A percentile compares a stretch with the other conserved stretches of the same genome.
Evolutionary conservation across 495 filamentous ascomycete genomes (phyloP).

Genomic region (Platismatia glauca): DNA sequence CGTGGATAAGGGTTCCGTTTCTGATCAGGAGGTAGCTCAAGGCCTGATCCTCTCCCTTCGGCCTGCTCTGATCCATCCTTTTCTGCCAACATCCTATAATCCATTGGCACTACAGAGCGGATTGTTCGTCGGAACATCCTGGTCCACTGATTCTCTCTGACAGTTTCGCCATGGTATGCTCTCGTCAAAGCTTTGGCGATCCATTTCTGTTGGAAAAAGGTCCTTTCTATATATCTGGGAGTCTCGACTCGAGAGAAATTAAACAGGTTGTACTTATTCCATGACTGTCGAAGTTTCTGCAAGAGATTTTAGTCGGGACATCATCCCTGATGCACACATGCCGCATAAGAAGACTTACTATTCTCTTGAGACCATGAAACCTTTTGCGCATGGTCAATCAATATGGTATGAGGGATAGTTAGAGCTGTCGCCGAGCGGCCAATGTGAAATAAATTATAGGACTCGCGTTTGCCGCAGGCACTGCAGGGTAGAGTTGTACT

Average conservation of each 20-base stretch:
- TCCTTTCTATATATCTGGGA: slow-evolving; percentile 37
- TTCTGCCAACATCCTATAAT: slow-evolving; percentile 60
- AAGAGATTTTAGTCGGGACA: neutral
- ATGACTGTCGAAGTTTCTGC: slow-evolving; percentile 90
- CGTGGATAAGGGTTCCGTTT: slow-evolving; percentile 22
- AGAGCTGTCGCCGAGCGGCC: neutral
- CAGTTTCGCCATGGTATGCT: slow-evolving; percentile 87
- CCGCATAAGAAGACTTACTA: slow-evolving; percentile 35
- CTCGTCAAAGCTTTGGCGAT: slow-evolving; percentile 69
- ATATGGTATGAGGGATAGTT: slow-evolving; percentile 3
- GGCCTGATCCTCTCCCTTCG: slow-evolving; percentile 71
- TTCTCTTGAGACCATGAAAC: slow-evolving; percentile 54
- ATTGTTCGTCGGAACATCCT: slow-evolving; percentile 79
- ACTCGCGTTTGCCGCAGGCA: too few relatives aligned
- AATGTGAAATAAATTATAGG: neutral
- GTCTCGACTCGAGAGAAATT: slow-evolving; percentile 54
- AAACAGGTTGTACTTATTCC: slow-evolving; percentile 96
- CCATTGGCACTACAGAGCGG: slow-evolving; percentile 77
- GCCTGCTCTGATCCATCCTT: slow-evolving; percentile 74
- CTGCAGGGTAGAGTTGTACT: neutral
- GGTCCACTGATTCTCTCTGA: slow-evolving; percentile 81
- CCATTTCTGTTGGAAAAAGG: slow-evolving; percentile 99
- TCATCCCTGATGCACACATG: neutral
- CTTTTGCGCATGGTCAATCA: slow-evolving; percentile 44
- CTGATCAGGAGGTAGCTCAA: slow-evolving; percentile 27